These are phyloP conservation scores for Septoria petroselini DNA, from an alignment of 2,329 filamentous ascomycete species.

Conservation along the genomic window DNA sequence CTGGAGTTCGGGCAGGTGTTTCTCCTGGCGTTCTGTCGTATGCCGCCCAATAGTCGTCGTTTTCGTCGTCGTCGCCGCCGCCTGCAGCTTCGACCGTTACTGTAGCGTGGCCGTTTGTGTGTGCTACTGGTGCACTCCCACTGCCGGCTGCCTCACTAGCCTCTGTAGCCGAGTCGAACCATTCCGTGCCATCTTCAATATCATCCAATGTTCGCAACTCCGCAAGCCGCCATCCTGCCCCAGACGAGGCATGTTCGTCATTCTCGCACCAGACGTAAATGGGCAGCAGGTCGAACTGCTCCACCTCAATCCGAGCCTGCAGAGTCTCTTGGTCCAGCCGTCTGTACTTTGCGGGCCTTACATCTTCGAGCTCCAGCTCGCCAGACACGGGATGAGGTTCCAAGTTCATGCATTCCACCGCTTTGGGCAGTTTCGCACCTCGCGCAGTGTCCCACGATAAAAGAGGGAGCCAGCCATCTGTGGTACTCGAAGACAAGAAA, in stretches of 20 bases:
- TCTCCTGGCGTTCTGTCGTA: constrained; percentile 65
- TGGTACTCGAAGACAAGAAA: constrained; percentile 55
- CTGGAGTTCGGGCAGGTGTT: constrained; percentile 56
- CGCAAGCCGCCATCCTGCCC: constrained; percentile 67
- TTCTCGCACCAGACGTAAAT: constrained; percentile 67
- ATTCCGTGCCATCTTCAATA: constrained; percentile 55
- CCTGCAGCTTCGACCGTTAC: constrained; percentile 48
- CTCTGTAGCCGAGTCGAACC: constrained; percentile 57
- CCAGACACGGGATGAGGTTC: constrained; percentile 80
- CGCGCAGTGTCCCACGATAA: constrained; percentile 64
- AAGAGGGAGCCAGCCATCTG: constrained; percentile 63
- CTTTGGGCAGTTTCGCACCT: constrained; percentile 57
- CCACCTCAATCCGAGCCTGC: constrained; percentile 62
- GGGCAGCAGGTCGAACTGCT: constrained; percentile 61
- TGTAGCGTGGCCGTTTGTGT: constrained; percentile 16
- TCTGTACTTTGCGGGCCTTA: constrained; percentile 60
- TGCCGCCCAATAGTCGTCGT: constrained; percentile 70
- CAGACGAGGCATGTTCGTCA: constrained; percentile 56
- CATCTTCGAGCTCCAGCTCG: constrained; percentile 72
- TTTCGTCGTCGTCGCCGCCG: constrained; percentile 68
- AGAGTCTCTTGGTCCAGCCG: constrained; percentile 73
- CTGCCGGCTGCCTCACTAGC: constrained; percentile 53
- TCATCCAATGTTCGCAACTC: constrained; percentile 62
- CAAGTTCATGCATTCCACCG: constrained; percentile 61
- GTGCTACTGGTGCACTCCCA: constrained; percentile 7